These are phyloP conservation scores for Tolypocladium guangdongense DNA, from an alignment of 2,329 filamentous ascomycete species.

Conservation along the genomic window DNA sequence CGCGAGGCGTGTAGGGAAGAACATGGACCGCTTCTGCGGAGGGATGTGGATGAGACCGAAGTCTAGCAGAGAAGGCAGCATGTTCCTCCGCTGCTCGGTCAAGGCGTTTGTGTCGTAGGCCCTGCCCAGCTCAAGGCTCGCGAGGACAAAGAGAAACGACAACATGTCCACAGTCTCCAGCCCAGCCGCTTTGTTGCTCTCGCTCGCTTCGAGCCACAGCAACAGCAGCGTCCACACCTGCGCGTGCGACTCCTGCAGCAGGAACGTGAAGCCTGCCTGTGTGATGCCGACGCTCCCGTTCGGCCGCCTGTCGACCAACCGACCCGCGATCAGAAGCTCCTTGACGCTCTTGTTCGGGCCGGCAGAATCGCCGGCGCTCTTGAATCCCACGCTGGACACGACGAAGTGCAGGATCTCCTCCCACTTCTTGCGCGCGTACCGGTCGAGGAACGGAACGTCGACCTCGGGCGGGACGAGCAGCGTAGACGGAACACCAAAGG, in stretches of 20 bases:
- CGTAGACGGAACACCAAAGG: constrained; percentile 78
- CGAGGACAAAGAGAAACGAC: constrained; percentile 91
- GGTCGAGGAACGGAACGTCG: constrained; percentile 64
- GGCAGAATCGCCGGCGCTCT: constrained; percentile 32
- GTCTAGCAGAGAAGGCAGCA: constrained; percentile 82
- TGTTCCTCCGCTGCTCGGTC: constrained; percentile 69
- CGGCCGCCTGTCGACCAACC: constrained; percentile 58
- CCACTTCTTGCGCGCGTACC: constrained; percentile 82
- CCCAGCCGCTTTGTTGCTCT: constrained; percentile 42
- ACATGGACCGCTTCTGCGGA: constrained; percentile 45
- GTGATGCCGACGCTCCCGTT: constrained; percentile 72
- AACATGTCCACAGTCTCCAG: constrained; percentile 91
- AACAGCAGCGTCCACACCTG: constrained; percentile 95
- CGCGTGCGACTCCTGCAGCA: constrained; percentile 89
- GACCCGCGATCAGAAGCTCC: constrained; percentile 67
- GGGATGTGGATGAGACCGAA: constrained; percentile 83
- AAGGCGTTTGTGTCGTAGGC: constrained; percentile 83
- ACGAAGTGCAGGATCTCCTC: constrained; percentile 94
- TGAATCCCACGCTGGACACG: constrained; percentile 61
- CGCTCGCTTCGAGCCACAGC: constrained; percentile 80
- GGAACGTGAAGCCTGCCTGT: constrained; percentile 84
- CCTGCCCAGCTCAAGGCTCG: constrained; percentile 81
- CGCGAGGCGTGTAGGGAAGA: constrained; percentile 87
- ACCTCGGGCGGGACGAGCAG: constrained; percentile 52
- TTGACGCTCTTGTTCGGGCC: constrained; percentile 69